These are phyloP conservation scores for Wickerhamomyces queroliae DNA, from an alignment of 805 yeast genomes.

Conservation along the genomic window DNA sequence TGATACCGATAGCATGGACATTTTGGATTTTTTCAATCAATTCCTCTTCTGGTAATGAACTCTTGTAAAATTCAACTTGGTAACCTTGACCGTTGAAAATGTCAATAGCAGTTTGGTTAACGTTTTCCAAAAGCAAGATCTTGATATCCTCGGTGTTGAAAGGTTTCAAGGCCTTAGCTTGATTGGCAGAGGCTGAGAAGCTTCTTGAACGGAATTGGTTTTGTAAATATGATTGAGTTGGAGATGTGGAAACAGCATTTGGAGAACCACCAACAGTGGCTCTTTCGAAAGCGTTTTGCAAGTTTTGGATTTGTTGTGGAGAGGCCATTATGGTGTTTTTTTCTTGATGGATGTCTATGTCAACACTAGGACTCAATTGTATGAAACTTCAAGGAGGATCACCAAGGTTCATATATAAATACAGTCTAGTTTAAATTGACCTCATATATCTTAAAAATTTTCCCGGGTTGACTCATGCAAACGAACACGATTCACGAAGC, in stretches of 20 bases:
- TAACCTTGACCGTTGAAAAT: conserved; percentile 88
- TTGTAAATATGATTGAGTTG: conserved; percentile 61
- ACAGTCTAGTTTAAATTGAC: too few relatives aligned
- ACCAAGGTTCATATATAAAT: neutral
- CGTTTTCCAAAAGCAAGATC: conserved; percentile 86
- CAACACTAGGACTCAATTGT: too few relatives aligned
- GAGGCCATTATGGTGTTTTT: conserved; percentile 54
- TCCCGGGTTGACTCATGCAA: neutral
- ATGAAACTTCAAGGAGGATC: too few relatives aligned
- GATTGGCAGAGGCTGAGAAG: conserved; percentile 32
- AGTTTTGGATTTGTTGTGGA: conserved; percentile 57
- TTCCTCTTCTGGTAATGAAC: conserved; percentile 87
- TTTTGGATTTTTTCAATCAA: conserved; percentile 88
- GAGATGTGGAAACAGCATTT: conserved; percentile 78
- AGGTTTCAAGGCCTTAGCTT: conserved; percentile 79
- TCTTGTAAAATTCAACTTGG: conserved; percentile 91
- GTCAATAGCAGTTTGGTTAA: conserved; percentile 85
- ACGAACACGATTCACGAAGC: too few relatives aligned
- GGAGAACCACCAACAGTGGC: conserved; percentile 51
- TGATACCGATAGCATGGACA: conserved; percentile 96
- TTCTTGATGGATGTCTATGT: too few relatives aligned
- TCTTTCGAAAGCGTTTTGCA: conserved; percentile 51
- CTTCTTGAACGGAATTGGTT: conserved; percentile 40
- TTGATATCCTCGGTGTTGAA: conserved; percentile 94
- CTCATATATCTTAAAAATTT: too few relatives aligned